Evolutionary conservation across 192 early-diverging fungal genomes (phyloP), one percentile per base, ranked within the genome.

Genomic region (Pilobolus umbonatus): DNA sequence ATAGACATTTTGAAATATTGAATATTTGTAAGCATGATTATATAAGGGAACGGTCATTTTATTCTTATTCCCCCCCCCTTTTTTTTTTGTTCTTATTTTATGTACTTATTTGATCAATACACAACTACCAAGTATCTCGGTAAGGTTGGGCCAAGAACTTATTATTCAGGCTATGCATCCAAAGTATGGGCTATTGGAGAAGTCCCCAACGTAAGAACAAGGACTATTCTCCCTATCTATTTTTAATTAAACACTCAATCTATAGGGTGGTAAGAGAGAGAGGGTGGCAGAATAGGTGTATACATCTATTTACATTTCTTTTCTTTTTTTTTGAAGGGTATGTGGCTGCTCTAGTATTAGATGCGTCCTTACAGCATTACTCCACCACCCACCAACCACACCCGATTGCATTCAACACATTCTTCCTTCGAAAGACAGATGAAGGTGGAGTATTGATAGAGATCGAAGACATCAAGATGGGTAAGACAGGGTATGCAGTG

Each of bases 401-500:
- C 21, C 62, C 69, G 10, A 30, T 71, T n/a, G 57, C 69, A 19
- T 22, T 71, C 50, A 71, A 65, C 19, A 32, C 29, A 8, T 71
- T 71, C 46, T 71, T 56, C 31, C 49, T 64, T 17, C 35, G 32
- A n/a, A 71, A 71, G 19, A 65, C 56, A 24, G 11, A n/a, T 3
- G 19, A 39, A 0, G 62, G 50, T 10, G 25, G 39, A 12, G 42
- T 47, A 35, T 14, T 71, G 19, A 35, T 71, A 5, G 69, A 71
- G 36, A 46, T 71, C 5, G 38, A 50, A 24, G 62, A 64, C 25
- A 30, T 71, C 6, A 71, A 71, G 19, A 25, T 40, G 44, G 42
- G 38, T n/a, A 59, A 49, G 0, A 64, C 50, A 39, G 67, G 67
- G 7, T 71, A 71, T 14, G 60, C 57, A 29, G 14, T 65, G 5